These are phyloP conservation scores for Spathaspora sp. DNA, from an alignment of 805 yeast genomes.

Conservation along the genomic window DNA sequence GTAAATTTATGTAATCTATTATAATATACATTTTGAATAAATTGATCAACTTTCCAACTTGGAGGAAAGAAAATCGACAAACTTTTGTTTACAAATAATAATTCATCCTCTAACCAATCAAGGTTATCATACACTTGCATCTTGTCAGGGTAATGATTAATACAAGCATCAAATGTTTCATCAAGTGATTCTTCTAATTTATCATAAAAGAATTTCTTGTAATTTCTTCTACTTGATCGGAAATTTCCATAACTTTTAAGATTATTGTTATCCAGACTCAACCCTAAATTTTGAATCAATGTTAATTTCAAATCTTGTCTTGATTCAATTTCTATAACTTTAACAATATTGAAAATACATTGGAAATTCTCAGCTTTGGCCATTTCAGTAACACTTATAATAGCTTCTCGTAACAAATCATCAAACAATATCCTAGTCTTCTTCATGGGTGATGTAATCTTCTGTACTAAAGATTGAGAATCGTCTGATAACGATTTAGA, in stretches of 20 bases:
- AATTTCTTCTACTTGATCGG: slow-evolving; percentile 48
- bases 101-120: slow-evolving; percentile 81
- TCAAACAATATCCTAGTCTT: slow-evolving; percentile 58
- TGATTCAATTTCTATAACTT: slow-evolving; percentile 78
- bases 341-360: slow-evolving; percentile 66
- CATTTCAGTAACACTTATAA: slow-evolving; percentile 67
- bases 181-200: slow-evolving; percentile 57
- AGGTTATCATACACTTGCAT: slow-evolving; percentile 65
- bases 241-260: slow-evolving; percentile 23
- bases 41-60: slow-evolving; percentile 68
- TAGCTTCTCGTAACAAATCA: slow-evolving; percentile 57
- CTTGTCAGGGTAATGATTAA: slow-evolving; percentile 47
- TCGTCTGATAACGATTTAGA: slow-evolving; percentile 53
- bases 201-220: slow-evolving; percentile 56
- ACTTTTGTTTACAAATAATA: slow-evolving; percentile 60
- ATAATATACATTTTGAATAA: slow-evolving; percentile 65
- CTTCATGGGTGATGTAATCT: slow-evolving; percentile 49
- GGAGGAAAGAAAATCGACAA: slow-evolving; percentile 60
- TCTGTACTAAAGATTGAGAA: slow-evolving; percentile 59
- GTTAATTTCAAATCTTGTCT: slow-evolving; percentile 61
- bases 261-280: slow-evolving; percentile 13
- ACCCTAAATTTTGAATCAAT: slow-evolving; percentile 28
- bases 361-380: slow-evolving; percentile 65
- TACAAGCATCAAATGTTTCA: slow-evolving; percentile 67
- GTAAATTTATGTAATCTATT: slow-evolving; percentile 59